Base-by-base conservation (phyloP, 2,329 filamentous ascomycete species). In the Monilinia fructicola region DNA sequence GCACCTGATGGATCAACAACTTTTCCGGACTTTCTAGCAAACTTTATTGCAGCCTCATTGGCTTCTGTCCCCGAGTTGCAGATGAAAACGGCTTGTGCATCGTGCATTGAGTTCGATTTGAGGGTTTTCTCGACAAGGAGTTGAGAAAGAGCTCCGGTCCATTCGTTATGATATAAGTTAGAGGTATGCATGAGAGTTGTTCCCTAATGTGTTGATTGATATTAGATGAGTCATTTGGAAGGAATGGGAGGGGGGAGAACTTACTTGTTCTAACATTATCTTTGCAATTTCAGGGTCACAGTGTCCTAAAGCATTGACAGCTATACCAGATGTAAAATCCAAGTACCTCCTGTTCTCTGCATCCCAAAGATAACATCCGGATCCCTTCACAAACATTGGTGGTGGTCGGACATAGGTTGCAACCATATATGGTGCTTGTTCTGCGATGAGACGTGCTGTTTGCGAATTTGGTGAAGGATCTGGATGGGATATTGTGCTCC, bases 11-110 rank as follows among this genome's bases (percentile, higher is more conserved):
- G 87, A 70, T 93, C 89, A 38, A 88, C 74, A 12, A 87, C 81
- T 78, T 94, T 94, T 73, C 93, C 93, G 28, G 90, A 89, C 80
- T 99, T 99, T 73, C 95, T 87, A 26, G 94, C 91, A 75, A 99
- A 98, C 79, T 99, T 99, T 78, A 99, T 90, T 46, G 94, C 95
- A 1, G 94, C 95, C 81, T 99, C 95, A 78, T 99, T 99, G 76
- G 95, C 95, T 80, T 99, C 95, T 68, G 91, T 92, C 68, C 95
- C 95, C 4, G 93, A 97, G 81, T 99, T 99, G 82, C 92, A 97
- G 71, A 99, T 85, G 76, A 99, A 99, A 2, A 92, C 92, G 66
- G 91, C 86, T 26, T 85, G 82, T 23, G 90, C 92, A 75, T 90
- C 86, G 72, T 90, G 87, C 90, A 98, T 97, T 71, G 84, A 90